Evolutionary conservation across 176 grass and related monocot species (phyloP), one percentile per base, ranked within the genome.

Genomic region (Guadua angustifolia): DNA sequence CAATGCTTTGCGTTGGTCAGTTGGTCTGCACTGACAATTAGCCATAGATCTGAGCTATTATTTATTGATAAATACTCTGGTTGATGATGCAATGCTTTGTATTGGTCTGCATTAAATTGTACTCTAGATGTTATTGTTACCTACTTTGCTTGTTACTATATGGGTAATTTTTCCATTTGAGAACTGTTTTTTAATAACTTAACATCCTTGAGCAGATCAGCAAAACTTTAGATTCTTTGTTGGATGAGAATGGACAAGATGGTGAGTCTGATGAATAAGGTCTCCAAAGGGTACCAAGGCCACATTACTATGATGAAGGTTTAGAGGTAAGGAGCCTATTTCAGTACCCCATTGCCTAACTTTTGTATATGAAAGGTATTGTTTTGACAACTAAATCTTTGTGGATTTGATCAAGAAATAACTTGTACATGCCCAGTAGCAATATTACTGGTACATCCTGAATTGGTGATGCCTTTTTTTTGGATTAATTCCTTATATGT

Each of bases 141-240:
- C 10, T 40, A n/a, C 4, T 66, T 79, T 56, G 18, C 22, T 81
- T 61, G 40, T 74, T 42, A 42, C 5, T 5, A 38, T 73, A 21
- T 66, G 18, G 24, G 19, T 56, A 44, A 32, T 65, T 56, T 69
- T 73, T 35, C 2, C 16, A 35, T 33, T 17, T 5, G 9, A 43
- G 60, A 47, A 19, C 1, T 58, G 7, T 45, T 72, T 57, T 18
- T 46, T 79, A 57, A 73, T 40, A 79, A 56, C 19, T 49, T 29
- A n/a, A 51, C n/a, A n/a, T 74, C 66, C 50, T 60, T 80, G 62
- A 72, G 64, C 70, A 94, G 92, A 94, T 94, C 33, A 91, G 92
- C 79, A 90, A 81, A 80, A 89, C 87, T 36, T 29, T 89, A 46
- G 75, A 69, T 74, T 90, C 86, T 66, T 79, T 90, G 18, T 85